These are phyloP conservation scores for Lipomyces sp. DNA, from an alignment of 805 yeast species.

Conservation along the genomic window DNA sequence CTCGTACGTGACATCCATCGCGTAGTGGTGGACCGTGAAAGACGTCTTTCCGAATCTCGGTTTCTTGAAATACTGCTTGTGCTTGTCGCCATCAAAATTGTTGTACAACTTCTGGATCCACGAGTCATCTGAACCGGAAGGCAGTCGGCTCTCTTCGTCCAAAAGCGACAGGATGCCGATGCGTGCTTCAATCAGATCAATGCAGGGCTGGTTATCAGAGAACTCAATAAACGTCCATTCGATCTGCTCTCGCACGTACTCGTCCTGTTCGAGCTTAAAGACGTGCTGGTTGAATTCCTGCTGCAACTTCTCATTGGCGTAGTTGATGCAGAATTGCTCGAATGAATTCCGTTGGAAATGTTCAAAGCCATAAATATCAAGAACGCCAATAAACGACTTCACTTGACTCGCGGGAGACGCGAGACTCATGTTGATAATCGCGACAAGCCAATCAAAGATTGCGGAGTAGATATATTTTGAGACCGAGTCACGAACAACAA, in stretches of 20 bases:
- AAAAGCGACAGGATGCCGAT: conserved; percentile 82
- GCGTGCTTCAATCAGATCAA: conserved; percentile 82
- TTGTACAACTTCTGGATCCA: conserved; percentile 90
- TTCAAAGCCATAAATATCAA: conserved; percentile 97
- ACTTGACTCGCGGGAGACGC: conserved; percentile 67
- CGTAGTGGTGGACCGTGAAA: conserved; percentile 89
- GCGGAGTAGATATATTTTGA: conserved; percentile 92
- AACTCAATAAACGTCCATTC: conserved; percentile 97
- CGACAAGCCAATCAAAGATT: conserved; percentile 92
- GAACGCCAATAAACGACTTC: conserved; percentile 83
- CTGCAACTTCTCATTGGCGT: conserved; percentile 94
- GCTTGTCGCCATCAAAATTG: conserved; percentile 51
- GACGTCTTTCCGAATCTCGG: conserved; percentile 93
- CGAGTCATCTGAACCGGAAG: conserved; percentile 87
- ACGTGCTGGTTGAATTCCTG: conserved; percentile 98
- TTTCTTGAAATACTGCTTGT: conserved; percentile 75
- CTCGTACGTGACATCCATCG: conserved; percentile 88
- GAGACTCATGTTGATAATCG: conserved; percentile 73
- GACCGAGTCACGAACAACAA: conserved; percentile 94
- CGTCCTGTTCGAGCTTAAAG: conserved; percentile 94
- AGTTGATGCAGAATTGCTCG: conserved; percentile 96
- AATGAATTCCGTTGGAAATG: conserved; percentile 92
- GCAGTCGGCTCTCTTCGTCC: conserved; percentile 93
- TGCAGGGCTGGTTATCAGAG: conserved; percentile 95
- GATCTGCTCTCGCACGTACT: conserved; percentile 84